These are phyloP conservation scores for Candida sithepensis DNA, from an alignment of 805 yeast genomes.

Conservation along the genomic window DNA sequence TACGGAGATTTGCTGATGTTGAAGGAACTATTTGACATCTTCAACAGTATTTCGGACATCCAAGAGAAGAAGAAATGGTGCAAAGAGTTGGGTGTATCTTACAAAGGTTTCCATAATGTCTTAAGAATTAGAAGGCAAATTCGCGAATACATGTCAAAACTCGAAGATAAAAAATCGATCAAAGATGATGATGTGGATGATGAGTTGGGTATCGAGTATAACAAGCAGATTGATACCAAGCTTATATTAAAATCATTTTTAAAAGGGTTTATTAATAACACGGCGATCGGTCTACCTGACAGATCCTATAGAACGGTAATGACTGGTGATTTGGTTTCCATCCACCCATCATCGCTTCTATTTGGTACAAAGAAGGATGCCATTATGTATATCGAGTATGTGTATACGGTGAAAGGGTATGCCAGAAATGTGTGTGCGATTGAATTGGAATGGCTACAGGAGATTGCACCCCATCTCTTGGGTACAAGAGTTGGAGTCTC, in stretches of 20 bases:
- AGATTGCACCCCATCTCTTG: slow-evolving; percentile 64
- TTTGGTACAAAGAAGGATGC: slow-evolving; percentile 84
- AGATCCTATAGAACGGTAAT: slow-evolving; percentile 83
- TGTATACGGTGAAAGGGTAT: slow-evolving; percentile 87
- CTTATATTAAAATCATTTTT: slow-evolving; percentile 73
- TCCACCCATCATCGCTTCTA: slow-evolving; percentile 86
- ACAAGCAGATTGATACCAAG: slow-evolving; percentile 45
- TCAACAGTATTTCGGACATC: slow-evolving; percentile 38
- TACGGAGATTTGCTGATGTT: slow-evolving; percentile 83
- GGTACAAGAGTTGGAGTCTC: slow-evolving; percentile 34
- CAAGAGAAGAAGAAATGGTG: slow-evolving; percentile 80
- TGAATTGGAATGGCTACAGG: slow-evolving; percentile 82
- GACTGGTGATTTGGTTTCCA: slow-evolving; percentile 78
- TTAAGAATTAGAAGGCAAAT: slow-evolving; percentile 73
- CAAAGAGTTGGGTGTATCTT: slow-evolving; percentile 67
- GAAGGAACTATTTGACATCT: slow-evolving; percentile 70
- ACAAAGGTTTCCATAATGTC: slow-evolving; percentile 78
- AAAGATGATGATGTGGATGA: slow-evolving; percentile 26
- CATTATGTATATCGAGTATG: slow-evolving; percentile 91
- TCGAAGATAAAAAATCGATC: slow-evolving; percentile 40
- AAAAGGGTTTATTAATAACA: slow-evolving; percentile 77
- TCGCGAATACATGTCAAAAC: slow-evolving; percentile 56
- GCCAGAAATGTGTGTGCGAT: slow-evolving; percentile 85
- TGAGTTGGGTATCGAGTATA: slow-evolving; percentile 11
- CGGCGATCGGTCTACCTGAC: slow-evolving; percentile 94